Percentiles rank a stretch among this genome's conserved stretches.
Evolutionary conservation across 345 rosid genomes (phyloP).

Genomic region (Populus tremula): DNA sequence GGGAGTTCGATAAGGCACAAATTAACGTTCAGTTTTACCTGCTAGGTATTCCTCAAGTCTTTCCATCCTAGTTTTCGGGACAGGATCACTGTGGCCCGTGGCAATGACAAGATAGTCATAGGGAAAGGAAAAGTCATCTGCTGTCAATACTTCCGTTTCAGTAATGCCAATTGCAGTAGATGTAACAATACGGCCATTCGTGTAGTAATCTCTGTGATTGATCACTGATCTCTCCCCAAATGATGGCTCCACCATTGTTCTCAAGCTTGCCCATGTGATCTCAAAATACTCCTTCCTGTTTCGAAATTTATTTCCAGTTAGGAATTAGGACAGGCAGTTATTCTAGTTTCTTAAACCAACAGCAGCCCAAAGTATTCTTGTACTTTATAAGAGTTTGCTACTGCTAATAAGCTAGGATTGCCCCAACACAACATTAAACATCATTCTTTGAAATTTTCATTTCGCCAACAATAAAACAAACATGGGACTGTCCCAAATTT

Average conservation of each 20-base stretch:
- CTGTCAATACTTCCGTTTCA: slow-evolving; percentile 53
- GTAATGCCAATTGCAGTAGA: slow-evolving; percentile 61
- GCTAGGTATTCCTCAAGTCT: slow-evolving; percentile 51
- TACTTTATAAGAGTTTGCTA: too few species aligned
- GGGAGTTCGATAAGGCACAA: not conserved
- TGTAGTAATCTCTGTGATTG: slow-evolving; percentile 62
- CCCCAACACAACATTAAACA: not conserved
- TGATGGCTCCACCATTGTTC: slow-evolving; percentile 81
- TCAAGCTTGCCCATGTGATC: slow-evolving; percentile 79
- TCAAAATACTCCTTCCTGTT: slow-evolving; percentile 92
- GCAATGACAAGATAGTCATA: slow-evolving; percentile 86
- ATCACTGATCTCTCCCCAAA: slow-evolving; percentile 67
- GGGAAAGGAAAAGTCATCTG: slow-evolving; percentile 39
- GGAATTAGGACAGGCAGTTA: not conserved
- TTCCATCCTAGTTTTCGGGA: slow-evolving; percentile 51
- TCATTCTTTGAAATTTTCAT: not conserved
- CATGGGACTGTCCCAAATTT: not conserved
- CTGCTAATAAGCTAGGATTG: too few species aligned
- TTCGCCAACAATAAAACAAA: not conserved
- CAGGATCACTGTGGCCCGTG: slow-evolving; percentile 60
- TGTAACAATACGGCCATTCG: slow-evolving; percentile 51
- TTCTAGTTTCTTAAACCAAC: too few species aligned
- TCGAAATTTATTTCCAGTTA: not conserved
- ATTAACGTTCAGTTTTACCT: slow-evolving; percentile 34
- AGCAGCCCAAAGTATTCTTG: too few species aligned